phyloP scores from a whole-genome alignment of 2,329 filamentous ascomycete genomes.

The Sarocladium strictum region DNA sequence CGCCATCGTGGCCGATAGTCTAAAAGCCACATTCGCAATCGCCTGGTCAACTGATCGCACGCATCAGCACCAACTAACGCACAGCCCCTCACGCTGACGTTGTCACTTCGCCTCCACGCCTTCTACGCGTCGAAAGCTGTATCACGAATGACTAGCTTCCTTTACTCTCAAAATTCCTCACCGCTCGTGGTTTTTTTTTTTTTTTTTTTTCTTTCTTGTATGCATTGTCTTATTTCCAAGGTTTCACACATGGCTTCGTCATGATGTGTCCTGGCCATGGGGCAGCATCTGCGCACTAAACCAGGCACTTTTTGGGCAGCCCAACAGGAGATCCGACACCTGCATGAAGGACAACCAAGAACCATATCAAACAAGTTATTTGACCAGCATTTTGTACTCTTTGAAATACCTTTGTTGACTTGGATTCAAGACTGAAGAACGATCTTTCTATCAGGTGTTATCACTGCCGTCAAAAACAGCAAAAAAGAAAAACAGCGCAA shows the following conservation, averaged over 20 bases:
- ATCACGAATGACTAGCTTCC: not conserved
- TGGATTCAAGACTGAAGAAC: not conserved
- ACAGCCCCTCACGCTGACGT: constrained; percentile 9
- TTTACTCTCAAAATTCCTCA: too few species aligned
- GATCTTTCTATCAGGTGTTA: not conserved
- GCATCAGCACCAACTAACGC: not conserved
- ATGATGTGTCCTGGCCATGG: not conserved
- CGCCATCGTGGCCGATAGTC: not conserved
- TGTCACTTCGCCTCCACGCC: constrained; percentile 5
- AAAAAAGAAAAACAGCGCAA: too few species aligned
- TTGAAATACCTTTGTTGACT: too few species aligned
- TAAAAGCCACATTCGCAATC: not conserved
- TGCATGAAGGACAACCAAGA: too few species aligned
- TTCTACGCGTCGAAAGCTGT: not conserved
- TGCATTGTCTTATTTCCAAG: not conserved
- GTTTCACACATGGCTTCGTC: not conserved
- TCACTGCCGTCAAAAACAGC: too few species aligned
- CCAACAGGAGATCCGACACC: not conserved
- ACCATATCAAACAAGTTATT: too few species aligned
- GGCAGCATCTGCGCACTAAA: not conserved
- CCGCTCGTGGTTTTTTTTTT: too few species aligned
- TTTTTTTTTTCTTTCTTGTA: not conserved
- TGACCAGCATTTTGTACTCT: too few species aligned
- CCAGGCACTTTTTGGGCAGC: not conserved
- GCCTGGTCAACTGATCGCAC: not conserved